Percentiles rank a stretch among this genome's conserved stretches.
These are phyloP conservation scores for Solanum chmielewskii DNA, from an alignment of 257 asterid species.

Conservation along the genomic window DNA sequence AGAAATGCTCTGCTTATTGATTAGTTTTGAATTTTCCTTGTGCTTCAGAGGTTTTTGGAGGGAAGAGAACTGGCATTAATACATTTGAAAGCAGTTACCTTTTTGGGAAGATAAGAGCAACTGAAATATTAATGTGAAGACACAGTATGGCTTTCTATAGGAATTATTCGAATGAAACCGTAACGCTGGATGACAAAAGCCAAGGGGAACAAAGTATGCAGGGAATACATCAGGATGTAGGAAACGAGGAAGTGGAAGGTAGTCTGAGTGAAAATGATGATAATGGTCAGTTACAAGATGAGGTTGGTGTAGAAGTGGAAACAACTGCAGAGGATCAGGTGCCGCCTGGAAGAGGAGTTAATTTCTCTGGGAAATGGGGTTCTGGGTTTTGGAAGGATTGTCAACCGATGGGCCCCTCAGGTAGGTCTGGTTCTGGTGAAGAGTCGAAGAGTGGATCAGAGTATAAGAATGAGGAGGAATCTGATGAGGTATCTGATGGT, in stretches of 20 bases:
- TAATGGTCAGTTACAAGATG: conserved; percentile 7
- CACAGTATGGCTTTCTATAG: conserved; percentile 50
- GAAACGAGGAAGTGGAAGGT: conserved; percentile 43
- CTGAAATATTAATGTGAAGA: conserved; percentile 25
- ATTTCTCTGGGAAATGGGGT: conserved; percentile 65
- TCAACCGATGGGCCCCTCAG: conserved; percentile 36
- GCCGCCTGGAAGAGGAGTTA: conserved; percentile 29
- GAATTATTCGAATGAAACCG: conserved; percentile 40
- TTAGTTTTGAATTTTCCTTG: neutral
- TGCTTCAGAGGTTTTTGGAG: conserved; percentile 23
- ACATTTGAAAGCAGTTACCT: conserved; percentile 12
- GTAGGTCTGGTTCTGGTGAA: conserved; percentile 64
- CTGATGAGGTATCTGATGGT: conserved; percentile 70
- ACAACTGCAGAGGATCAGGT: conserved; percentile 14
- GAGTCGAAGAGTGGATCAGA: conserved; percentile 91
- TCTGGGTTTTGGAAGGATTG: conserved; percentile 83
- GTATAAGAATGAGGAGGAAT: conserved; percentile 51
- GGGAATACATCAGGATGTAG: conserved; percentile 12
- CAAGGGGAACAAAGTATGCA: conserved; percentile 24
- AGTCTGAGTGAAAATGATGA: conserved; percentile 31
- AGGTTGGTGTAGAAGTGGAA: conserved; percentile 28
- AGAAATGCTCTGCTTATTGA: neutral
- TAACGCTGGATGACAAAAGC: conserved; percentile 37
- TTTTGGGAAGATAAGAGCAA: neutral
- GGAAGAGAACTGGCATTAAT: conserved; percentile 14